These are phyloP conservation scores for Vaccinium myrtillus DNA, from an alignment of 148 eudicot genomes.

Conservation along the genomic window DNA sequence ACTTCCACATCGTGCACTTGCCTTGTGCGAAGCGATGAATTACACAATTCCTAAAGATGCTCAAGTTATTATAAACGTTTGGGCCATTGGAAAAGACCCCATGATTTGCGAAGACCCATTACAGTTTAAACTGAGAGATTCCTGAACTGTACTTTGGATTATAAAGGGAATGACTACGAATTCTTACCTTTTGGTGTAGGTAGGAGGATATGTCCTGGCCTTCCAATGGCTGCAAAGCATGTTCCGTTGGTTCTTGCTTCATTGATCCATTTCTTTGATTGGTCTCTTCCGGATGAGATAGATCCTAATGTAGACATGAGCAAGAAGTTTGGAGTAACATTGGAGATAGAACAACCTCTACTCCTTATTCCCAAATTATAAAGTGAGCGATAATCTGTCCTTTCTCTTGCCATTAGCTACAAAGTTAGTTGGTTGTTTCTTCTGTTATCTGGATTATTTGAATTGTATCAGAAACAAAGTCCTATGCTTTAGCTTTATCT, in stretches of 20 bases:
- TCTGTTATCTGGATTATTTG: too few relatives aligned
- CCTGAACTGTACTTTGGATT: conserved; percentile 16
- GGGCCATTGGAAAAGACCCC: conserved; percentile 35
- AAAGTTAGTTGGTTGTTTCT: too few relatives aligned
- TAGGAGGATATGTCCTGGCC: conserved; percentile 39
- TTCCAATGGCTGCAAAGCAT: conserved; percentile 17
- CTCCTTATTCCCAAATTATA: background rate
- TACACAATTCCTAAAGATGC: conserved; percentile 28
- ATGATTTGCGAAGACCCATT: conserved; percentile 24
- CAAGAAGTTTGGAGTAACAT: background rate
- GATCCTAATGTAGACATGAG: conserved; percentile 16
- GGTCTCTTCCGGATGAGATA: conserved; percentile 9
- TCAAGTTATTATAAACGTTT: conserved; percentile 22
- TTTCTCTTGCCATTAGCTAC: too few relatives aligned
- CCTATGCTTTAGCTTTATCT: too few relatives aligned
- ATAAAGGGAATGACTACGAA: conserved; percentile 21
- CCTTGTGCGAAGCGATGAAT: conserved; percentile 11
- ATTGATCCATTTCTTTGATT: conserved; percentile 27
- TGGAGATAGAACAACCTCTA: conserved; percentile 16
- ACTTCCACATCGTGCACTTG: conserved; percentile 19
- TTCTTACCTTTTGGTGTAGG: conserved; percentile 32
- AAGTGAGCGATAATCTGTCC: background rate
- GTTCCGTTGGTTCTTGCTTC: conserved; percentile 25
- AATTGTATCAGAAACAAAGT: too few relatives aligned
- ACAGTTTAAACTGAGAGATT: conserved; percentile 35